Percentiles rank a stretch among this genome's conserved stretches.
phyloP scores from a whole-genome alignment of 257 asterid species.

The Solanum clarkiae region DNA sequence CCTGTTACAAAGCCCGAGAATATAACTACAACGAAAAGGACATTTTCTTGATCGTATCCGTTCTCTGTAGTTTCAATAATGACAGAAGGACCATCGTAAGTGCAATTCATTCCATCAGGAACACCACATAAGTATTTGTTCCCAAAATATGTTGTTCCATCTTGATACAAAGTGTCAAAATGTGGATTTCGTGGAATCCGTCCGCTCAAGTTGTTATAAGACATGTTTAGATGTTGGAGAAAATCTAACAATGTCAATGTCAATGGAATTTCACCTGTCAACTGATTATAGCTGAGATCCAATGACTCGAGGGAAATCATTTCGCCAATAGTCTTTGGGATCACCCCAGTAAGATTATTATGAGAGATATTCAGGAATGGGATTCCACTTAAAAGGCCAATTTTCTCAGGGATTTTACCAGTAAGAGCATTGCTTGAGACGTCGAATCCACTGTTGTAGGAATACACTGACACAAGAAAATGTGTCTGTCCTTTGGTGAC shows the following conservation, averaged over 20 bases:
- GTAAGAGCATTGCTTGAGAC: not conserved
- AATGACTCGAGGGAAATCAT: not conserved
- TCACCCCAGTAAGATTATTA: not conserved
- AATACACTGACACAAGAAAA: not conserved
- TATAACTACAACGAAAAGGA: not conserved
- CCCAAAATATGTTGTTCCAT: not conserved
- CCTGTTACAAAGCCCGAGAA: not conserved
- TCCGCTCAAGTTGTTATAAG: constrained; percentile 4
- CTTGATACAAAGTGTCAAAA: not conserved
- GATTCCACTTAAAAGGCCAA: not conserved
- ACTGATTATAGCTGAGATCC: not conserved
- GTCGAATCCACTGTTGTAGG: not conserved
- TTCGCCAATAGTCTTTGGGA: not conserved
- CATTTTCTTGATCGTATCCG: not conserved
- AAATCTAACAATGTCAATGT: not conserved
- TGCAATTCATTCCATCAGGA: constrained; percentile 5
- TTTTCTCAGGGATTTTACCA: not conserved
- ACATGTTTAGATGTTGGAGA: not conserved
- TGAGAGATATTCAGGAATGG: not conserved
- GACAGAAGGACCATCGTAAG: not conserved
- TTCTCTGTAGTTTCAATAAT: not conserved
- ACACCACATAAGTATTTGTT: not conserved
- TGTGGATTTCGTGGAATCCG: not conserved
- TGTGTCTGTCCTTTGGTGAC: not conserved
- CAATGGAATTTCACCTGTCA: not conserved